These are phyloP conservation scores for Cubamyces lactineus DNA, from an alignment of 768 basidiomycete species.

Conservation along the genomic window DNA sequence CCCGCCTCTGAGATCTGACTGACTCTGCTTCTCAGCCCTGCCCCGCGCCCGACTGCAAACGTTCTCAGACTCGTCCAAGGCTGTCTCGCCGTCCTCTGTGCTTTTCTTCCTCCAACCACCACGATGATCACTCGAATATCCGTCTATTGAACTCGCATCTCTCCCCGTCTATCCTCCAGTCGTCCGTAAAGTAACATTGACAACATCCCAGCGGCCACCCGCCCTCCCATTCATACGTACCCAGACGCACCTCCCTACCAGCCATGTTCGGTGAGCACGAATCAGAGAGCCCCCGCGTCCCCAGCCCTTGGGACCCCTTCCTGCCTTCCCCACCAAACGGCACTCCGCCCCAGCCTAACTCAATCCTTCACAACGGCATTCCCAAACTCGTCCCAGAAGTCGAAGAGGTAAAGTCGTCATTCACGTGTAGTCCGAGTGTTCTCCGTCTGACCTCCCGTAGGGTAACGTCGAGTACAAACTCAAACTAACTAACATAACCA, in stretches of 20 bases:
- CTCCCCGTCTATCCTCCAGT: conserved; percentile 15
- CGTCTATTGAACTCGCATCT: conserved; percentile 24
- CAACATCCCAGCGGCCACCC: neutral
- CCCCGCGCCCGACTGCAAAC: neutral
- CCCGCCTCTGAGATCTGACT: neutral
- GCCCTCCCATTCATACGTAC: neutral
- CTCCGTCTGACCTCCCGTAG: conserved; percentile 34
- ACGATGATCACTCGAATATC: conserved; percentile 66
- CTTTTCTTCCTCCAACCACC: conserved; percentile 9
- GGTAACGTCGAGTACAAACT: conserved; percentile 97
- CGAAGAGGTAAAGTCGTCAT: conserved; percentile 50
- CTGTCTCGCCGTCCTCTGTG: conserved; percentile 3
- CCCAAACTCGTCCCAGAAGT: conserved; percentile 77
- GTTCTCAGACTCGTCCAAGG: neutral
- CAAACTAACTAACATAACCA: conserved; percentile 79
- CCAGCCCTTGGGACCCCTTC: conserved; percentile 82
- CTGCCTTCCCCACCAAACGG: conserved; percentile 55
- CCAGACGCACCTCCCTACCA: neutral
- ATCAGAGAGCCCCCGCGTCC: conserved; percentile 76
- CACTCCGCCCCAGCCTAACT: conserved; percentile 32
- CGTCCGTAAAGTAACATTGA: conserved; percentile 23
- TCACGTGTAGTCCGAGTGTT: neutral
- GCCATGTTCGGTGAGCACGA: conserved; percentile 83
- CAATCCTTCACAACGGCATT: conserved; percentile 40
- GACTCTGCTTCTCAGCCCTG: neutral